Percentiles rank a stretch among this genome's conserved stretches.
Evolutionary conservation across 139 green algal genomes (phyloP).

Genomic region (Chlamydomonas urium): DNA sequence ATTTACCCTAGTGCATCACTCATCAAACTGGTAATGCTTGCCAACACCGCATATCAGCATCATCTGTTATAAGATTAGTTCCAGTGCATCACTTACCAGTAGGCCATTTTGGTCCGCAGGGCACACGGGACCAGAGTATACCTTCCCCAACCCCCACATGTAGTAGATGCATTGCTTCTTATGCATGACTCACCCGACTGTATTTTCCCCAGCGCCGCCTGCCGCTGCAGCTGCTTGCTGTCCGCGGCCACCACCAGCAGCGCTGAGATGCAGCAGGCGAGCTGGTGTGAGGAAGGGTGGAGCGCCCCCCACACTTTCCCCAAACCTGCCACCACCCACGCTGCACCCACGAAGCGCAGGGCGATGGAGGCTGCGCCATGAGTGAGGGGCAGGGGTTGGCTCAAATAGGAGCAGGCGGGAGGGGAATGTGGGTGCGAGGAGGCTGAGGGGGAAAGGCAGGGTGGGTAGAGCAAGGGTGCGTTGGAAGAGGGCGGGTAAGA

Average conservation of each 20-base stretch:
- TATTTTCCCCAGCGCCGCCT: not conserved
- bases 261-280: not conserved
- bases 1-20: too few relatives aligned
- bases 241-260: not conserved
- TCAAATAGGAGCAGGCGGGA: not conserved
- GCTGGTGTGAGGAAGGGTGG: conserved; percentile 1
- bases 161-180: not conserved
- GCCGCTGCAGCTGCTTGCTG: conserved; percentile 12
- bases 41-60: not conserved
- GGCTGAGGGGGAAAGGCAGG: not conserved
- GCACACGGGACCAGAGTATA: not conserved
- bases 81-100: conserved; percentile 1
- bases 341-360: not conserved
- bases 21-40: not conserved
- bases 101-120: not conserved
- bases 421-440: not conserved
- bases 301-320: not conserved
- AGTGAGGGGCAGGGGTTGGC: too few relatives aligned
- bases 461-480: not conserved
- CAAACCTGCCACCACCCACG: too few relatives aligned
- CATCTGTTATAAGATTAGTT: not conserved
- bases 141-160: not conserved
- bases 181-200: not conserved
- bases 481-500: too few relatives aligned
- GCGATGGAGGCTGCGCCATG: not conserved